Evolutionary conservation across 176 grass and related monocot genomes (phyloP).

Genomic region (Avena sativa): DNA sequence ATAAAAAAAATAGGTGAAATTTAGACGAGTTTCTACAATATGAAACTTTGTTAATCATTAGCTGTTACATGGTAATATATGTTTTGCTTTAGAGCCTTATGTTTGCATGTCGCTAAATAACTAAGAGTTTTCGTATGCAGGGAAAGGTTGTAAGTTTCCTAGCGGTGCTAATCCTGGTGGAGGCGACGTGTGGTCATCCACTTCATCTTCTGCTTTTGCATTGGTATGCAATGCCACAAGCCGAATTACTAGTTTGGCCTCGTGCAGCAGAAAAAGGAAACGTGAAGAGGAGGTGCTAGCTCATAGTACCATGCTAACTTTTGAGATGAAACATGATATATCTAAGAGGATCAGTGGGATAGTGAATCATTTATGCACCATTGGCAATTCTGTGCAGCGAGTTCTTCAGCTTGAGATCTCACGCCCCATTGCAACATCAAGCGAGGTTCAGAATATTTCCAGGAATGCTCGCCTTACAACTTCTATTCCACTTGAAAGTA

Average conservation of each 20-base stretch:
- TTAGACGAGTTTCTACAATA: not conserved
- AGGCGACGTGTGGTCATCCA: not conserved
- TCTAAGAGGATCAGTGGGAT: conserved; percentile 43
- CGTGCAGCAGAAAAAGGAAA: not conserved
- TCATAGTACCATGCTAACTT: not conserved
- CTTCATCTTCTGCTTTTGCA: not conserved
- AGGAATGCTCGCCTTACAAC: conserved; percentile 19
- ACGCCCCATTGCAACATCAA: not conserved
- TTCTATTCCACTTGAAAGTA: conserved; percentile 22
- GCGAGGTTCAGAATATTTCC: not conserved
- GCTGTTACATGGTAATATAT: no score
- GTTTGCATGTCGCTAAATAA: not conserved
- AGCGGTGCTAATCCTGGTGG: not conserved
- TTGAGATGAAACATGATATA: conserved; percentile 15
- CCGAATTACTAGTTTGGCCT: not conserved
- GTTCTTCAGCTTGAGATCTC: not conserved
- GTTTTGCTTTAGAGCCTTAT: no score
- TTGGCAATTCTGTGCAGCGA: not conserved
- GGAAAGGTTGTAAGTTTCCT: not conserved
- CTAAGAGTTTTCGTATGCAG: not conserved
- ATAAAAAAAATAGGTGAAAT: no score
- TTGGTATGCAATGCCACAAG: not conserved
- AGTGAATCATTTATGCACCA: conserved; percentile 13
- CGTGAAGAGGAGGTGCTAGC: not conserved
- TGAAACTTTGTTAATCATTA: not conserved